Conservation (phyloP, 331 rosid genomes). For the Pyrus hybrid region DNA sequence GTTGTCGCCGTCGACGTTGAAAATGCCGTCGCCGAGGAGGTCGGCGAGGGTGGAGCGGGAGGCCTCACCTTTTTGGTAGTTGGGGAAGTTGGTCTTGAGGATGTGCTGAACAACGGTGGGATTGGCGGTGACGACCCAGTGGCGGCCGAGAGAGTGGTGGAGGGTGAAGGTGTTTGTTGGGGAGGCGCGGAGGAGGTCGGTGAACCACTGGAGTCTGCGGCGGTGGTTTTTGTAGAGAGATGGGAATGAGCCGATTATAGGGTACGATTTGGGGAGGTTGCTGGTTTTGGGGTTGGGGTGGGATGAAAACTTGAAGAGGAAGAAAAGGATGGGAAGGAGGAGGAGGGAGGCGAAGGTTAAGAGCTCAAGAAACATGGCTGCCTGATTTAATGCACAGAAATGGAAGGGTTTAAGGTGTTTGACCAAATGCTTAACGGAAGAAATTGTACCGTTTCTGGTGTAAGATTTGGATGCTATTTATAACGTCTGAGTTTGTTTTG, state of each 20-base stretch:
- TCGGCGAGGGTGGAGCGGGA: not conserved
- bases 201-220: constrained; percentile 36
- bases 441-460: not conserved
- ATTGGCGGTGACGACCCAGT: constrained; percentile 17
- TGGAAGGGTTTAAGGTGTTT: not conserved
- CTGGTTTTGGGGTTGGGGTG: not conserved
- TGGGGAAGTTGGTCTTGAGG: constrained; percentile 26
- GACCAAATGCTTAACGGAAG: not conserved
- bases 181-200: constrained; percentile 27
- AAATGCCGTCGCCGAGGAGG: constrained; percentile 66
- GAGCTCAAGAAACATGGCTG: constrained; percentile 11
- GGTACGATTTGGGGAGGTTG: constrained; percentile 28
- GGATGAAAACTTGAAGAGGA: not conserved
- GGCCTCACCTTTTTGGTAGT: constrained; percentile 19
- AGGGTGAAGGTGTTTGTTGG: constrained; percentile 41
- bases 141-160: not conserved
- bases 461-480: not conserved
- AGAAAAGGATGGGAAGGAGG: not conserved
- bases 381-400: not conserved
- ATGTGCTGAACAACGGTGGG: constrained; percentile 32
- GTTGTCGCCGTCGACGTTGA: constrained; percentile 38
- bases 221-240: constrained; percentile 2
- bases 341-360: not conserved
- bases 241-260: constrained; percentile 19
- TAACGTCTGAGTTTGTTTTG: no score